Evolutionary conservation across 805 yeast genomes (phyloP).

Genomic region (Spathaspora passalidarum): DNA sequence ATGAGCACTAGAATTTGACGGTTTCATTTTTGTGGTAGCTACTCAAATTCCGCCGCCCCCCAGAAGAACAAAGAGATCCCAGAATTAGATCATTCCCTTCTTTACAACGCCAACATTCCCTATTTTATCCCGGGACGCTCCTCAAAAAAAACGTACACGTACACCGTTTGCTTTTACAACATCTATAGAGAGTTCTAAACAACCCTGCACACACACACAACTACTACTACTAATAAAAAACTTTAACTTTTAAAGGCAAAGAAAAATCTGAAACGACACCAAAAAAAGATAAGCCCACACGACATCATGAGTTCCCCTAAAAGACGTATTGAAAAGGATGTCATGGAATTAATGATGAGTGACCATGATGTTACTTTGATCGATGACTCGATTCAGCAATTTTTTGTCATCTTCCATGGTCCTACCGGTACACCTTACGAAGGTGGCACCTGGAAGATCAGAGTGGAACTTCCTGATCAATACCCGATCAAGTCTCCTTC

Average conservation of each 20-base stretch:
- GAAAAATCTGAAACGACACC: neutral
- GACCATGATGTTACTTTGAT: conserved; percentile 83
- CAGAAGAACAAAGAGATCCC: neutral
- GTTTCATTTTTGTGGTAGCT: neutral
- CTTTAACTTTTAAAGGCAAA: neutral
- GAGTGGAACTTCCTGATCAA: conserved; percentile 91
- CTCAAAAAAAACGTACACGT: too few relatives aligned
- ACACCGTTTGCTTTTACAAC: neutral
- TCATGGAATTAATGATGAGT: conserved; percentile 95
- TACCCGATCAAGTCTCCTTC: conserved; percentile 96
- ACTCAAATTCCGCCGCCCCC: neutral
- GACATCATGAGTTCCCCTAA: conserved; percentile 55
- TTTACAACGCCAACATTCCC: neutral
- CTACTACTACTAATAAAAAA: too few relatives aligned
- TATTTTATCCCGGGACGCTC: neutral
- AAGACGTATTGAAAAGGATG: conserved; percentile 89
- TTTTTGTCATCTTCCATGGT: conserved; percentile 79
- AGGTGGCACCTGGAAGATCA: conserved; percentile 85
- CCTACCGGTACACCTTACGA: conserved; percentile 82
- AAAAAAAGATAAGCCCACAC: neutral
- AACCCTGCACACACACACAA: too few relatives aligned
- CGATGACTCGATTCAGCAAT: conserved; percentile 77
- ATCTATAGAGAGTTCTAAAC: neutral
- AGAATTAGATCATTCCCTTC: neutral
- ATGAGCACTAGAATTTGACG: too few relatives aligned